Evolutionary conservation across 495 filamentous ascomycete genomes (phyloP).

Genomic region (Pyrenula massariospora): DNA sequence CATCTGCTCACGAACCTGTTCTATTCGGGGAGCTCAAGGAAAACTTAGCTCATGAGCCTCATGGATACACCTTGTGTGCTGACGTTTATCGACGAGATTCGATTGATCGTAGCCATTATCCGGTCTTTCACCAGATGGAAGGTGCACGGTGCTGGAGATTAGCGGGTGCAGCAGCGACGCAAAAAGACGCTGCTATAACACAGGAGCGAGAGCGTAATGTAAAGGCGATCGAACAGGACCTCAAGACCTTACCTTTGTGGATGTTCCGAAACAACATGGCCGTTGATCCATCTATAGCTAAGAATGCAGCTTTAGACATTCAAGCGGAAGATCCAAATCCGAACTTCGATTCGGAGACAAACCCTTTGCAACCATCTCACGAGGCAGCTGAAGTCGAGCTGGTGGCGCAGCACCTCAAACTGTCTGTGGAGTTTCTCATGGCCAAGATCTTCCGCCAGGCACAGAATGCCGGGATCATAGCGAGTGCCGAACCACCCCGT

Average conservation of each 20-base stretch:
- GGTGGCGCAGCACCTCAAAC: conserved; percentile 75
- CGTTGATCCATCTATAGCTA: not conserved
- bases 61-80: conserved; percentile 83
- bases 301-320: conserved; percentile 39
- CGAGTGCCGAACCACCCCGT: conserved; percentile 56
- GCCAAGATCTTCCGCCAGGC: conserved; percentile 79
- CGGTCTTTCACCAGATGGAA: conserved; percentile 98
- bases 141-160: conserved; percentile 87
- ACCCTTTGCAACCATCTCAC: conserved; percentile 70
- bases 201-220: not conserved
- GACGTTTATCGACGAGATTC: conserved; percentile 95
- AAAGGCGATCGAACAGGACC: conserved; percentile 49
- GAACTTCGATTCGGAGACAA: conserved; percentile 62
- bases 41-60: conserved; percentile 42
- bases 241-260: conserved; percentile 46
- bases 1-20: conserved; percentile 82
- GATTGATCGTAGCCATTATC: conserved; percentile 89
- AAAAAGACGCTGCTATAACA: not conserved
- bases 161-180: conserved; percentile 24
- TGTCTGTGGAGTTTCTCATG: conserved; percentile 78
- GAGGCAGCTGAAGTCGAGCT: conserved; percentile 67
- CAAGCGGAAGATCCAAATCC: conserved; percentile 78
- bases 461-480: conserved; percentile 47
- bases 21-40: conserved; percentile 52
- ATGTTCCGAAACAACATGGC: conserved; percentile 7